A percentile compares a stretch with the other conserved stretches of the same genome.
Evolutionary conservation across 2,329 filamentous ascomycete species (phyloP).

Genomic region (Fusarium ramigenum): DNA sequence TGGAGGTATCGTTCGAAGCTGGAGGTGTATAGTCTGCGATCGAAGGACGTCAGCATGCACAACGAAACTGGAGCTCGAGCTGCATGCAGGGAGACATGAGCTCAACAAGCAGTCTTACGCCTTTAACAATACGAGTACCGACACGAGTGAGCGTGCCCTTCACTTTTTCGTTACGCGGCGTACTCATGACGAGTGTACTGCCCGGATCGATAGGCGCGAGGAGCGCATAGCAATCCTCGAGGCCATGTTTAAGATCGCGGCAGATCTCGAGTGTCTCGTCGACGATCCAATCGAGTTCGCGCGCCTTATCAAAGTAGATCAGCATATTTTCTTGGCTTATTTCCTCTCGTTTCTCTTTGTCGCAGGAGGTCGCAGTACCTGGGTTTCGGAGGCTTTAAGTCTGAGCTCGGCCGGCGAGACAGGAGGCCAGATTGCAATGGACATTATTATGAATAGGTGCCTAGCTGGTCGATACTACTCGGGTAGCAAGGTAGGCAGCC

Average conservation of each 20-base stretch:
- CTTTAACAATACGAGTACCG: constrained; percentile 90
- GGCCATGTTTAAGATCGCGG: constrained; percentile 66
- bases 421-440: constrained; percentile 67
- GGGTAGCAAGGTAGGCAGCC: constrained; percentile 30
- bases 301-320: constrained; percentile 50
- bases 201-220: constrained; percentile 86
- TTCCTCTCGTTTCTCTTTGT: neutral
- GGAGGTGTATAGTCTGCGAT: constrained; percentile 76
- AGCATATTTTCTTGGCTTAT: constrained; percentile 35
- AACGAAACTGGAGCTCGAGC: neutral
- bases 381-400: constrained; percentile 58
- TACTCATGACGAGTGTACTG: constrained; percentile 89
- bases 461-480: constrained; percentile 16
- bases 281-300: constrained; percentile 66
- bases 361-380: constrained; percentile 52
- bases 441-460: constrained; percentile 55
- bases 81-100: constrained; percentile 33
- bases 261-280: constrained; percentile 60
- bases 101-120: constrained; percentile 61
- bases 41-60: constrained; percentile 8
- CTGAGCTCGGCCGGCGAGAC: constrained; percentile 61
- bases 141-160: constrained; percentile 93
- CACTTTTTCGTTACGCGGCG: constrained; percentile 84
- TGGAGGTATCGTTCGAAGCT: constrained; percentile 72
- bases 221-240: constrained; percentile 89